Evolutionary conservation across 345 rosid genomes (phyloP).

Genomic region (Jatropha curcas): DNA sequence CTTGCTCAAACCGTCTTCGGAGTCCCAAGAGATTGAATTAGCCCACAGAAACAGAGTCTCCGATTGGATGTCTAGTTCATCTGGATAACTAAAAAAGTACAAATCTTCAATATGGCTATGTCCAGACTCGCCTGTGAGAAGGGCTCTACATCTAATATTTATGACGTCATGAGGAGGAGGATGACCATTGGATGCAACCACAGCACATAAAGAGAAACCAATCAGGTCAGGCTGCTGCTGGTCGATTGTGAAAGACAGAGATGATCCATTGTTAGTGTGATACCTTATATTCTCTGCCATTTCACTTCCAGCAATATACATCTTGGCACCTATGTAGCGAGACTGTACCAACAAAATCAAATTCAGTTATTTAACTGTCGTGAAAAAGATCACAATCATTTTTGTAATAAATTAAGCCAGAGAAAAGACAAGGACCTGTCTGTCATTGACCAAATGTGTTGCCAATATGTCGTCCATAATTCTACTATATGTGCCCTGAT

Average conservation of each 20-base stretch:
- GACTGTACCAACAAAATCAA: not conserved
- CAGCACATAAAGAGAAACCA: not conserved
- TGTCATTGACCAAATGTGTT: too few relatives aligned
- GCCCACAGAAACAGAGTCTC: not conserved
- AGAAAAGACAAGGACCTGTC: not conserved
- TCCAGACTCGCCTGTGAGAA: not conserved
- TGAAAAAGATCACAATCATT: not conserved
- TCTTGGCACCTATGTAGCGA: not conserved
- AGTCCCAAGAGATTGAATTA: not conserved
- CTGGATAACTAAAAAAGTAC: too few relatives aligned
- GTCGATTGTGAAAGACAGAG: slow-evolving; percentile 1
- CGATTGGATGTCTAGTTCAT: not conserved
- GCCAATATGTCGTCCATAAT: not conserved
- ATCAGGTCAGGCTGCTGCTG: not conserved
- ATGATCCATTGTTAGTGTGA: not conserved
- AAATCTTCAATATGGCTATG: not conserved
- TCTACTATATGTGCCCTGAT: not conserved
- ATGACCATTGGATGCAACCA: not conserved
- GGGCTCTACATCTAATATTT: not conserved
- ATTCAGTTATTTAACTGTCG: not conserved
- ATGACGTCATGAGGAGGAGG: too few relatives aligned
- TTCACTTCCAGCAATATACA: not conserved
- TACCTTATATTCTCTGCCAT: not conserved
- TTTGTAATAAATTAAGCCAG: not conserved
- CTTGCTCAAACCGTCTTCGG: not conserved